Evolutionary conservation across 208 protist species (phyloP).

Genomic region (Leishmania gerbilli): DNA sequence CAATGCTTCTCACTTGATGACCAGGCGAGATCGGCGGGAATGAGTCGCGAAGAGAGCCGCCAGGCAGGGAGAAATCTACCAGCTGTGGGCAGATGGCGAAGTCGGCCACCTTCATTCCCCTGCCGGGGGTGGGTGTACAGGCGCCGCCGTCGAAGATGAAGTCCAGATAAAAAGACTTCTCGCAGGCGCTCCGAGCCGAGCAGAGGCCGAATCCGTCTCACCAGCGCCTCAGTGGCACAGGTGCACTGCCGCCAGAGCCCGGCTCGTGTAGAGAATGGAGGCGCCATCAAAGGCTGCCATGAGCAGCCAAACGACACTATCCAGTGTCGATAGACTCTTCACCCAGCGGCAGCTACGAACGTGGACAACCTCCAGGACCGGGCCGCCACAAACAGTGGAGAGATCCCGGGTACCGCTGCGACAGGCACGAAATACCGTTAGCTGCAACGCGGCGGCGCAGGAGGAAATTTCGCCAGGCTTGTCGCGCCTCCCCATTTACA

Average conservation of each 20-base stretch:
- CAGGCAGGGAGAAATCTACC: constrained; percentile 4
- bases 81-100: constrained; percentile 13
- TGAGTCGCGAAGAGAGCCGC: neutral
- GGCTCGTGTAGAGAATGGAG: constrained; percentile 8
- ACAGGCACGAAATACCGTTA: no score
- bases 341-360: neutral
- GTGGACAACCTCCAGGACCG: neutral
- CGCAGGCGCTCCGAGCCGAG: constrained; percentile 6
- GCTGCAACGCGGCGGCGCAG: no score
- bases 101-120: constrained; percentile 15
- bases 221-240: constrained; percentile 2
- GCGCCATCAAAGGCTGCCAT: constrained; percentile 4
- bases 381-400: neutral
- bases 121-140: neutral
- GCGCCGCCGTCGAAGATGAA: constrained; percentile 7
- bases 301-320: constrained; percentile 4
- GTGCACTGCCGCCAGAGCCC: constrained; percentile 7
- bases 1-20: constrained; percentile 9
- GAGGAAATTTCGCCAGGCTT: no score
- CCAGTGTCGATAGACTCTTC: neutral
- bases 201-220: neutral
- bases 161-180: constrained; percentile 9
- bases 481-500: no score
- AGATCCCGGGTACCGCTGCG: neutral
- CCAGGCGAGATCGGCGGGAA: constrained; percentile 7